Percentiles rank a stretch among this genome's conserved stretches.
Evolutionary conservation across 2,329 filamentous ascomycete species (phyloP).

Genomic region (Aspergillus ruber): DNA sequence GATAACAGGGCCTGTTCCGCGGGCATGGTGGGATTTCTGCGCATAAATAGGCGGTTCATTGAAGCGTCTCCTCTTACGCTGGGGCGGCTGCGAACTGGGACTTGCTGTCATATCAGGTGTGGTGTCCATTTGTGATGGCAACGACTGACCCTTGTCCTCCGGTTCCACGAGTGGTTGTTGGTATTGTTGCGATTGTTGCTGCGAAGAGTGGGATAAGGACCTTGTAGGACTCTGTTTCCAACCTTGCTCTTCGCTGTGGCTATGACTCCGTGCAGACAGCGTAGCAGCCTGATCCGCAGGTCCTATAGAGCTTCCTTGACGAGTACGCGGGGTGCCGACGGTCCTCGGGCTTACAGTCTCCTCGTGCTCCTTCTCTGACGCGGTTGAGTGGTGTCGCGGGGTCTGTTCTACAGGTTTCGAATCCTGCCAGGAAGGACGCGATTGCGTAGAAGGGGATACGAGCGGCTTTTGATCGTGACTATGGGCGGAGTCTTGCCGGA

Average conservation of each 20-base stretch:
- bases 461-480: conserved; percentile 18
- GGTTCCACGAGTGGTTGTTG: background rate
- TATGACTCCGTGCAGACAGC: conserved; percentile 4
- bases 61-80: conserved; percentile 46
- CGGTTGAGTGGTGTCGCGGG: conserved; percentile 38
- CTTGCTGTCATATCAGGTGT: conserved; percentile 11
- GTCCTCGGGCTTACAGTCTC: conserved; percentile 76
- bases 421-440: conserved; percentile 38
- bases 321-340: conserved; percentile 22
- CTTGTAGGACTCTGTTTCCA: conserved; percentile 21
- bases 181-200: conserved; percentile 4
- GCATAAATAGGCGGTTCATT: conserved; percentile 50
- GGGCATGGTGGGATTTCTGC: conserved; percentile 36
- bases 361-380: conserved; percentile 61
- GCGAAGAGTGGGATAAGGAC: conserved; percentile 8
- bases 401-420: conserved; percentile 23
- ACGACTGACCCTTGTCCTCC: conserved; percentile 7
- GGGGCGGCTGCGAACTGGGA: conserved; percentile 32
- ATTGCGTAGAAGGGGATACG: conserved; percentile 25
- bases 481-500: conserved; percentile 20
- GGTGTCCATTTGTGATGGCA: conserved; percentile 19
- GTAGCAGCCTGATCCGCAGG: conserved; percentile 17
- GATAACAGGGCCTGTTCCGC: conserved; percentile 37
- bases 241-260: conserved; percentile 22
- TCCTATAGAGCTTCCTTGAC: conserved; percentile 21